Conservation (phyloP, 768 basidiomycete genomes). For the Boletellus ananiceps region DNA sequence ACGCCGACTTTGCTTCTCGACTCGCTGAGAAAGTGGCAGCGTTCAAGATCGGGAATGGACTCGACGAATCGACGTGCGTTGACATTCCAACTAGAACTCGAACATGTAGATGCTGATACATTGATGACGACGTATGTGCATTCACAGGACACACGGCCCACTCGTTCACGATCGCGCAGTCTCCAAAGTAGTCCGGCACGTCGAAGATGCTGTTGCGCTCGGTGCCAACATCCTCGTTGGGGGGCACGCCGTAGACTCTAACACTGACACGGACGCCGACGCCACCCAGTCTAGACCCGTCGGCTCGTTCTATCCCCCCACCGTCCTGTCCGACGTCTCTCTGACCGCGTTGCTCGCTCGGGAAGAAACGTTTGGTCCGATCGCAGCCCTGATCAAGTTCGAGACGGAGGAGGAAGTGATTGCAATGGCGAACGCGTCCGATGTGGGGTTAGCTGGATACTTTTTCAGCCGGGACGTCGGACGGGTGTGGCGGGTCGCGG, state of each 20-base stretch:
- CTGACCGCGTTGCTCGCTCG: constrained; percentile 54
- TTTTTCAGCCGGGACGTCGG: constrained; percentile 88
- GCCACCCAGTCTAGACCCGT: constrained; percentile 25
- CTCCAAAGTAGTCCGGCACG: constrained; percentile 80
- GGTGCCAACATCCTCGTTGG: constrained; percentile 90
- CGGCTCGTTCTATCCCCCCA: constrained; percentile 77
- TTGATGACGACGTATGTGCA: not conserved
- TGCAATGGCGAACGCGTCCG: constrained; percentile 73
- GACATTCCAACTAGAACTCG: not conserved
- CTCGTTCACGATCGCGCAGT: constrained; percentile 85
- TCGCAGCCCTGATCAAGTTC: constrained; percentile 85
- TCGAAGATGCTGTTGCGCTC: constrained; percentile 78
- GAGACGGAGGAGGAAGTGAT: constrained; percentile 93
- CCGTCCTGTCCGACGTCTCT: constrained; percentile 84
- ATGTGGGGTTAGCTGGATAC: constrained; percentile 90
- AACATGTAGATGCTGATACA: not conserved
- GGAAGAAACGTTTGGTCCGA: constrained; percentile 96
- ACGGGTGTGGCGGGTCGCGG: constrained; percentile 90
- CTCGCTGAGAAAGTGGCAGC: constrained; percentile 78
- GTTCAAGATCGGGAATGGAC: constrained; percentile 87
- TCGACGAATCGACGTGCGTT: constrained; percentile 69
- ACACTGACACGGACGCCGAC: constrained; percentile 43
- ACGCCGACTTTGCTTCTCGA: constrained; percentile 87
- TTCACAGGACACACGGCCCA: constrained; percentile 82
- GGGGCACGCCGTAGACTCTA: constrained; percentile 64